Percentiles rank a stretch among this genome's conserved stretches.
Evolutionary conservation across 768 basidiomycete genomes (phyloP).

Genomic region (Kwoniella mangroviensis): DNA sequence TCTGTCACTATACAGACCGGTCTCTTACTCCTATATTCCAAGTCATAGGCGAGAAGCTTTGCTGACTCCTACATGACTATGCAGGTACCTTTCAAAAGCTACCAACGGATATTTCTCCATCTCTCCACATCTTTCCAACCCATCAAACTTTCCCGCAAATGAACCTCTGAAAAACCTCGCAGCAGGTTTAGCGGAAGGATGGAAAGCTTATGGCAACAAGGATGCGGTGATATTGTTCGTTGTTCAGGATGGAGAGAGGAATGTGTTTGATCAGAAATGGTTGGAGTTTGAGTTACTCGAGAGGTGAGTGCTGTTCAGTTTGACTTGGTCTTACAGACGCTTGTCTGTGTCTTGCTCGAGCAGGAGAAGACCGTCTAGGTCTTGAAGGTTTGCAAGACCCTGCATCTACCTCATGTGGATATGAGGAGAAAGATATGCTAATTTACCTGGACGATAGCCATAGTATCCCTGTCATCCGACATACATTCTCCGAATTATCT

Average conservation of each 20-base stretch:
- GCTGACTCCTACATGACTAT: neutral
- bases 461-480: constrained; percentile 73
- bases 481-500: constrained; percentile 74
- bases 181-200: constrained; percentile 76
- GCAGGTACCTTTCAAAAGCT: constrained; percentile 69
- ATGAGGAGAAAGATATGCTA: neutral
- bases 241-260: constrained; percentile 84
- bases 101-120: constrained; percentile 69
- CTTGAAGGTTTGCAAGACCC: too few relatives aligned
- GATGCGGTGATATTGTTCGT: constrained; percentile 76
- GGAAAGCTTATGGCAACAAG: constrained; percentile 66
- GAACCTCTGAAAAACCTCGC: constrained; percentile 72
- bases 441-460: constrained; percentile 62
- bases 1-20: too few relatives aligned
- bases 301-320: constrained; percentile 61
- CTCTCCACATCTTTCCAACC: constrained; percentile 42
- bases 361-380: too few relatives aligned
- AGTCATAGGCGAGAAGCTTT: neutral
- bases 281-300: constrained; percentile 85
- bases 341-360: neutral
- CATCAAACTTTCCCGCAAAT: constrained; percentile 73
- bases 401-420: too few relatives aligned
- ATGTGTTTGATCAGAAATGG: constrained; percentile 90
- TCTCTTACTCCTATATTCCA: too few relatives aligned
- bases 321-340: too few relatives aligned